phyloP scores from a whole-genome alignment of 805 yeast genomes.

The Cyberlindnera maclurae region DNA sequence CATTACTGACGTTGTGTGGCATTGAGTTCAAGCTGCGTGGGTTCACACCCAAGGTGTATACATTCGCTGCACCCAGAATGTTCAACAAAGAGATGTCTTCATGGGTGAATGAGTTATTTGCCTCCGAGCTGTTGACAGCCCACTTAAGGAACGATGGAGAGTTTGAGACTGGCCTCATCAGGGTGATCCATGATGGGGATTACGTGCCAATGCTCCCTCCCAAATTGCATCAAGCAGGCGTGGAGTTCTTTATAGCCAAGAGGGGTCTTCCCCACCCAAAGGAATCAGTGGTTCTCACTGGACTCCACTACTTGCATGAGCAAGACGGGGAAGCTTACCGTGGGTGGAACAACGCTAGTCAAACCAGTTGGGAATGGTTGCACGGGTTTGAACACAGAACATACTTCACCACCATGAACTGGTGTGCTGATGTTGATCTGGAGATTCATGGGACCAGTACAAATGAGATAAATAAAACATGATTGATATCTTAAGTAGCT shows the following conservation, averaged over 20 bases:
- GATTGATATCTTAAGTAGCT: no score
- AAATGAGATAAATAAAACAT: neutral
- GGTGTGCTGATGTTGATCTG: slow-evolving; percentile 23
- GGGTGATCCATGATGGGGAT: slow-evolving; percentile 54
- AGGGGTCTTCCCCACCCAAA: slow-evolving; percentile 32
- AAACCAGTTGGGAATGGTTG: slow-evolving; percentile 12
- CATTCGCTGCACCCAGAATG: slow-evolving; percentile 62
- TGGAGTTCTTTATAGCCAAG: slow-evolving; percentile 26
- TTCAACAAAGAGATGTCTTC: slow-evolving; percentile 45
- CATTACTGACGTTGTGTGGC: slow-evolving; percentile 56
- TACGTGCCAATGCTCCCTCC: slow-evolving; percentile 57
- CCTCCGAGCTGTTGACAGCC: slow-evolving; percentile 26
- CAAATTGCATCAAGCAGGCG: slow-evolving; percentile 27
- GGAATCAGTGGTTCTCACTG: slow-evolving; percentile 11
- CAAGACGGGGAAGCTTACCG: neutral
- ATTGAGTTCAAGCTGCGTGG: slow-evolving; percentile 56
- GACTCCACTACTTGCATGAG: slow-evolving; percentile 2
- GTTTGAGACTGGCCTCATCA: slow-evolving; percentile 33
- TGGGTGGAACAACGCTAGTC: neutral
- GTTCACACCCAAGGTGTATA: slow-evolving; percentile 42
- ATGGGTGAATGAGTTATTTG: slow-evolving; percentile 49
- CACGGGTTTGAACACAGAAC: slow-evolving; percentile 33
- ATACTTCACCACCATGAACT: slow-evolving; percentile 29
- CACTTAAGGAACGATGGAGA: slow-evolving; percentile 11
- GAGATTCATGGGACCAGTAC: no score